Evolutionary conservation across 1,284 basidiomycete species (phyloP), one percentile per base, ranked within the genome.

Genomic region (Ceratobasidium sp.): DNA sequence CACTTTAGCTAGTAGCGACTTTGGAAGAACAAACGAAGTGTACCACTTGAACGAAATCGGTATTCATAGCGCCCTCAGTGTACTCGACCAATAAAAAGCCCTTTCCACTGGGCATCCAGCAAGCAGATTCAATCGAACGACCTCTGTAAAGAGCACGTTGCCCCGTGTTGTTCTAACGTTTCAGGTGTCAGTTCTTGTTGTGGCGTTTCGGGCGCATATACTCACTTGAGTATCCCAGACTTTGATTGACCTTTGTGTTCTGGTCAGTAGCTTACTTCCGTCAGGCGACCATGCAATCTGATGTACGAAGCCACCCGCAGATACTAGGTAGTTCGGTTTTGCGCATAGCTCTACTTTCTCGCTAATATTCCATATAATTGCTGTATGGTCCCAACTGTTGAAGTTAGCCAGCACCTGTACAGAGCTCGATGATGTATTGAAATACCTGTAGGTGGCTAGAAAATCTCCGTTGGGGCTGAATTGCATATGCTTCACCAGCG

Each of bases 361-460:
- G 64, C 84, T 87, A 25, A 91, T 87, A 70, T 82, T 84, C 78
- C 90, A 91, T 54, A 92, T 86, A 25, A 88, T 82, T 0, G 88
- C 87, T 0, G 90, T 92, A 70, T 86, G 80, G 75, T 92, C 90
- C 91, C 90, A 92, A 73, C 89, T 91, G 69, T 20, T 52, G n/a
- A 68, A 22, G 49, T 70, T 29, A 56, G 64, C 22, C 74, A 57
- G 32, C 8, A 50, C 34, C 29, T 1, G 31, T 71, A 47, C 73
- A 49, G 27, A 32, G 20, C 2, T 31, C 22, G 34, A 76, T 2
- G 20, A 38, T 8, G 27, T n/a, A 15, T 31, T n/a, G 1, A 53
- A 31, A 17, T 8, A 87, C 86, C 86, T 87, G n/a, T 86, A 87
- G 2, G 88, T 90, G 1, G 88, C 88, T 72, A 91, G 58, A 45